Percentiles rank a stretch among this genome's conserved stretches.
Conservation (phyloP, 176 grass and related monocot genomes). For the Sorghum bicolor region DNA sequence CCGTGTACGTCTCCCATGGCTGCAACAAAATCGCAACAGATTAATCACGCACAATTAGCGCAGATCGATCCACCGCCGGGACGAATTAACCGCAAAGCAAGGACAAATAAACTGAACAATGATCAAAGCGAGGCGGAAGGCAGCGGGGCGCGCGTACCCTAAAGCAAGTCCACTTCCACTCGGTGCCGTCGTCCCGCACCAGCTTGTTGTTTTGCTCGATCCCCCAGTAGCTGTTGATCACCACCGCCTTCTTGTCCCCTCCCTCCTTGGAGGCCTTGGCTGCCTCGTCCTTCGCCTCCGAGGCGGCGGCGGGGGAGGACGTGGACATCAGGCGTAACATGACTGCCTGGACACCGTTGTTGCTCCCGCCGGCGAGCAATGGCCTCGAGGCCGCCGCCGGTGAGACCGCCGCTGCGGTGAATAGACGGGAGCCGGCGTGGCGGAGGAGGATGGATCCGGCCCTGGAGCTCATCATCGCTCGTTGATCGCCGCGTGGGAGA, state of each 20-base stretch:
- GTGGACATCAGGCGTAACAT: slow-evolving; percentile 39
- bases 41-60: neutral
- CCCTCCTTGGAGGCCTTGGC: neutral
- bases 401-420: slow-evolving; percentile 12
- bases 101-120: neutral
- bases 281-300: slow-evolving; percentile 17
- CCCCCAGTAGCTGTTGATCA: slow-evolving; percentile 71
- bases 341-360: slow-evolving; percentile 10
- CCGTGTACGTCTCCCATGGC: slow-evolving; percentile 74
- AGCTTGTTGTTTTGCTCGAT: slow-evolving; percentile 58
- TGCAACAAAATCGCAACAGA: neutral
- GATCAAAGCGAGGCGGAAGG: neutral
- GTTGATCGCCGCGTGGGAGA: slow-evolving; percentile 32
- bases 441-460: slow-evolving; percentile 48
- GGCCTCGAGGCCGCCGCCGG: slow-evolving; percentile 13
- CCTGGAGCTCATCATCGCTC: slow-evolving; percentile 47
- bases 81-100: neutral
- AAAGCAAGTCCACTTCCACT: slow-evolving; percentile 85
- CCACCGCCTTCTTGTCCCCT: slow-evolving; percentile 50
- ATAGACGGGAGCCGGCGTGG: slow-evolving; percentile 29
- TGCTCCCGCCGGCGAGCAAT: neutral
- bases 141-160: slow-evolving; percentile 40
- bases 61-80: neutral
- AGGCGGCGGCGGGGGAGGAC: slow-evolving; percentile 1
- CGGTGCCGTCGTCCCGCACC: slow-evolving; percentile 60